Evolutionary conservation across 495 filamentous ascomycete species (phyloP).

Genomic region (Coniosporium apollinis): DNA sequence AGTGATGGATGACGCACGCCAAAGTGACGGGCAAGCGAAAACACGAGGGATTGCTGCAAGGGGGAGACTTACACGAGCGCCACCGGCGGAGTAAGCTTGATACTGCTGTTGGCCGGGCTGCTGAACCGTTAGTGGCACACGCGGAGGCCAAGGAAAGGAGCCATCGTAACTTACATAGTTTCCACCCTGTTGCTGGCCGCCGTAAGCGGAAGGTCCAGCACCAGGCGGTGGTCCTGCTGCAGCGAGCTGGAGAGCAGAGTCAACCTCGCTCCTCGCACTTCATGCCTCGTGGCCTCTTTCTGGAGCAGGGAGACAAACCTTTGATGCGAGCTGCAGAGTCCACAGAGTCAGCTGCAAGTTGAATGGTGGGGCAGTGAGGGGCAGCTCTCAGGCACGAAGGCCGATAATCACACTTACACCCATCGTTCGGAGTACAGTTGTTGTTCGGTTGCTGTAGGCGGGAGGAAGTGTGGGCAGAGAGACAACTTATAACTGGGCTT

Average conservation of each 20-base stretch:
- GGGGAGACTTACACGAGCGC: conserved; percentile 3
- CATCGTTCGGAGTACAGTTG: neutral
- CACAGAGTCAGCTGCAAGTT: neutral
- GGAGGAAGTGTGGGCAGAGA: neutral
- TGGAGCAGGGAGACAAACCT: conserved; percentile 15
- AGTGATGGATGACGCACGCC: too few relatives aligned
- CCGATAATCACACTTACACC: neutral
- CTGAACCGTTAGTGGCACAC: neutral
- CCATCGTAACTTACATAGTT: conserved; percentile 7
- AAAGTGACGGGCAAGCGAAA: conserved; percentile 4
- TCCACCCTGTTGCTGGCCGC: conserved; percentile 8
- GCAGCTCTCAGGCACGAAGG: neutral
- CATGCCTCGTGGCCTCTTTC: conserved; percentile 9
- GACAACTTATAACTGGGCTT: too few relatives aligned
- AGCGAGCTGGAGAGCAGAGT: conserved; percentile 3
- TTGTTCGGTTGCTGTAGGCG: neutral
- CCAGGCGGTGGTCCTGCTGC: conserved; percentile 9
- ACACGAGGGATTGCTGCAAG: neutral
- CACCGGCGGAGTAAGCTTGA: conserved; percentile 11
- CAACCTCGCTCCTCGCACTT: too few relatives aligned
- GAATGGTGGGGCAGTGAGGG: neutral
- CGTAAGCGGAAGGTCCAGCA: conserved; percentile 7
- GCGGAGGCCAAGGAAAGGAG: neutral
- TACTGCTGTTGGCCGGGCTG: conserved; percentile 14
- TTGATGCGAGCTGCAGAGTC: conserved; percentile 10